Percentiles rank a stretch among this genome's conserved stretches.
These are phyloP conservation scores for Myxozyma sirexii DNA, from an alignment of 805 yeast genomes.

Conservation along the genomic window DNA sequence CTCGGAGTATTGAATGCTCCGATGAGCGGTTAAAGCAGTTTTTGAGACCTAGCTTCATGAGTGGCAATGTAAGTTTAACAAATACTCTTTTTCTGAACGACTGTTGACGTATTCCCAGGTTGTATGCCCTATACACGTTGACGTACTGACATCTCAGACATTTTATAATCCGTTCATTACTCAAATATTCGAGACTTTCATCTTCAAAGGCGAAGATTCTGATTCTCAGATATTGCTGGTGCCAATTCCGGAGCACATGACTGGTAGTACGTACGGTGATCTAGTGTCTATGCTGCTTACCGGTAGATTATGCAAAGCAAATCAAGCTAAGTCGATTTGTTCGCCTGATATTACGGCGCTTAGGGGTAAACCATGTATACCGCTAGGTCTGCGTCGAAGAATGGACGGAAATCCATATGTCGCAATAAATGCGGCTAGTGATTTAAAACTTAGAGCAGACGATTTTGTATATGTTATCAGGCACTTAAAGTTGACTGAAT, in stretches of 20 bases:
- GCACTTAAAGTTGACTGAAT: neutral
- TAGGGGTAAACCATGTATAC: constrained; percentile 10
- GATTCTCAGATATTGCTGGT: constrained; percentile 4
- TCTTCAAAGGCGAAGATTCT: constrained; percentile 8
- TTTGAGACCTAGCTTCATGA: constrained; percentile 26
- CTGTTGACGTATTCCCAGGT: neutral
- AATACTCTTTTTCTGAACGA: neutral
- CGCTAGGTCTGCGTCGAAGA: constrained; percentile 16
- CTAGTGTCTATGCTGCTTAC: constrained; percentile 9
- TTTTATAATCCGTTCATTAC: constrained; percentile 22
- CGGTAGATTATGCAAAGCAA: neutral
- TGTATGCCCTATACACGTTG: constrained; percentile 16
- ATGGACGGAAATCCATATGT: constrained; percentile 1
- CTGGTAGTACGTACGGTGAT: constrained; percentile 9
- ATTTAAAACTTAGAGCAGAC: neutral
- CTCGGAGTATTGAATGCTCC: constrained; percentile 11
- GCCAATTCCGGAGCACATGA: constrained; percentile 7
- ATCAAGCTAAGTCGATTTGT: neutral
- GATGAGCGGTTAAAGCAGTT: constrained; percentile 19
- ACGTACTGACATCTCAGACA: constrained; percentile 19
- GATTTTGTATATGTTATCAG: constrained; percentile 15
- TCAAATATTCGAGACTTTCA: constrained; percentile 15
- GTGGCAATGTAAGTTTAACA: constrained; percentile 10
- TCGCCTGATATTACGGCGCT: neutral
- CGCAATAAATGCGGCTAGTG: constrained; percentile 11